Conservation (phyloP, 768 basidiomycete species). For the Heimioporus sp. region DNA sequence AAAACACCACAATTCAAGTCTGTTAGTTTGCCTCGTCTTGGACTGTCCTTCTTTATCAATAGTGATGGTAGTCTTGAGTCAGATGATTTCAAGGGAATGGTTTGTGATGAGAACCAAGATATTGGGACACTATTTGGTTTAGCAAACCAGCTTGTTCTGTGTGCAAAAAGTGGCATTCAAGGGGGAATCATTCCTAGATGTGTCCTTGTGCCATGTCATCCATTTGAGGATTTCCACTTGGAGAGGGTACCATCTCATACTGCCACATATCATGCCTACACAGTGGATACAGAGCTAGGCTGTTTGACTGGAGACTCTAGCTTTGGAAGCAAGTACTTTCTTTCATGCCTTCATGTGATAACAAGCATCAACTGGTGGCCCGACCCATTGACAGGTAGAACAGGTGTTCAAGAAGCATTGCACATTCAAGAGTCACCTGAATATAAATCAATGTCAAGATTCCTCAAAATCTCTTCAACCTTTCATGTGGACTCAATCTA, state of each 20-base stretch:
- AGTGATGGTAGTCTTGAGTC: neutral
- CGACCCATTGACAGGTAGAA: neutral
- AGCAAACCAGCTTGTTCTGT: neutral
- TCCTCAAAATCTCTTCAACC: too few species aligned
- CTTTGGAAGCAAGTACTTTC: neutral
- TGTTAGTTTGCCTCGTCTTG: neutral
- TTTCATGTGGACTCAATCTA: too few species aligned
- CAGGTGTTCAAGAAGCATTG: neutral
- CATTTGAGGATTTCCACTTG: too few species aligned
- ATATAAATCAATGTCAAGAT: neutral
- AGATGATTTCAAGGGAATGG: neutral
- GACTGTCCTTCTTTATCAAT: neutral
- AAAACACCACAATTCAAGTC: neutral
- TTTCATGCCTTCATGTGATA: neutral
- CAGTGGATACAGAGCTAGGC: neutral
- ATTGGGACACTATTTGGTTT: neutral
- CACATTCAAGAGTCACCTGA: neutral
- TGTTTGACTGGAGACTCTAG: neutral
- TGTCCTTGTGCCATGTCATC: too few species aligned
- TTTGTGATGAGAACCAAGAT: neutral
- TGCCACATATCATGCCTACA: neutral
- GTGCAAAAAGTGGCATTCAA: neutral
- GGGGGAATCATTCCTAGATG: neutral
- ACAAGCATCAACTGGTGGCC: neutral
- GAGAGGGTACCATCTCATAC: too few species aligned